Evolutionary conservation across 768 basidiomycete genomes (phyloP).

Genomic region (Xerocomellus dryophilus): DNA sequence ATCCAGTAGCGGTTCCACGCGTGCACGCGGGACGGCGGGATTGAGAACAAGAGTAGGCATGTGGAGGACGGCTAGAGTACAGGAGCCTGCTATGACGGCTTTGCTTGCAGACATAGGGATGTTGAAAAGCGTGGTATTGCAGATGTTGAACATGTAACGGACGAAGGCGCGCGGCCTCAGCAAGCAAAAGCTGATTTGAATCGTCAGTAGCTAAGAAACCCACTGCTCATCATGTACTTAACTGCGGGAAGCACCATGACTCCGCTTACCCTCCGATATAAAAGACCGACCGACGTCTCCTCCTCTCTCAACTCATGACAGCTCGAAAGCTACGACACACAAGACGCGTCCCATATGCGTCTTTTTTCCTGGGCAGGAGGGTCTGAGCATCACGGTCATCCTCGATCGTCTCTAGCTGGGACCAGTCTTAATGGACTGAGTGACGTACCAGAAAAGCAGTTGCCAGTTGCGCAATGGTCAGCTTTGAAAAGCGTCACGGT

Average conservation of each 20-base stretch:
- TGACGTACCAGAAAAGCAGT: slow-evolving; percentile 32
- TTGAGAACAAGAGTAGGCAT: no score
- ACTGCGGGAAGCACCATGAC: slow-evolving; percentile 12
- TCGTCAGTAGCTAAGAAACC: no score
- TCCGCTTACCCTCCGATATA: neutral
- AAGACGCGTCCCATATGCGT: slow-evolving; percentile 12
- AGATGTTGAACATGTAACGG: no score
- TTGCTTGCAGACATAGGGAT: no score
- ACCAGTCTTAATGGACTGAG: slow-evolving; percentile 26
- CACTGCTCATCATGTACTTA: no score
- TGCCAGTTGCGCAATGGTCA: slow-evolving; percentile 10
- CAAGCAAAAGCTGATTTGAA: no score
- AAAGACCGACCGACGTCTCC: neutral
- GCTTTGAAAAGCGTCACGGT: slow-evolving; percentile 30
- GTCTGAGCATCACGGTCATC: slow-evolving; percentile 32
- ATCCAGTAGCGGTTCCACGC: no score
- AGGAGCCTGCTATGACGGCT: no score
- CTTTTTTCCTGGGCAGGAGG: slow-evolving; percentile 33
- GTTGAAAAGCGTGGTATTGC: no score
- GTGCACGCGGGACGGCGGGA: no score
- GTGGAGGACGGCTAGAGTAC: no score
- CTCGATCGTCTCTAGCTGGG: slow-evolving; percentile 31
- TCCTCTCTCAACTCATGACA: slow-evolving; percentile 12
- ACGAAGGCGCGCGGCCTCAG: no score
- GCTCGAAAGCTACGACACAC: slow-evolving; percentile 32